A percentile compares a stretch with the other conserved stretches of the same genome.
phyloP scores from a whole-genome alignment of 257 asterid species.

The Primulina eburnea region DNA sequence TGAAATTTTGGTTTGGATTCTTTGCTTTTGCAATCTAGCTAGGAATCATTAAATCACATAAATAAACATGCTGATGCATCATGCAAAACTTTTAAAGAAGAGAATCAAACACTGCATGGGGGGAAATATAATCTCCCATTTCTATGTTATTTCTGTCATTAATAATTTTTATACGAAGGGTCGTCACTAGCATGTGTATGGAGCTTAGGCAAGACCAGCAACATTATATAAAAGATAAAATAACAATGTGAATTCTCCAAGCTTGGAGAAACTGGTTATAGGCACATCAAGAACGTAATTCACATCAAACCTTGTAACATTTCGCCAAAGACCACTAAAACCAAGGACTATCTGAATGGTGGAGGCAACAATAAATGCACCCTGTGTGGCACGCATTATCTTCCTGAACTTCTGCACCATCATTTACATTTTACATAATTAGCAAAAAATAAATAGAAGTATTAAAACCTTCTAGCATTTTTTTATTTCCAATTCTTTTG shows the following conservation, averaged over 20 bases:
- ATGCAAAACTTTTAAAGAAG: not conserved
- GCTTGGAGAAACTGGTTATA: not conserved
- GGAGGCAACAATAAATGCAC: conserved; percentile 79
- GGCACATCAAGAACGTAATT: conserved; percentile 2
- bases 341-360: conserved; percentile 79
- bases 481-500: not conserved
- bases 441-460: not conserved
- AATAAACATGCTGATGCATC: not conserved
- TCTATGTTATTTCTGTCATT: not conserved
- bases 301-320: conserved; percentile 50
- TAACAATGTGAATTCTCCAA: not conserved
- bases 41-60: not conserved
- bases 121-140: not conserved
- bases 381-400: conserved; percentile 86
- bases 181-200: not conserved
- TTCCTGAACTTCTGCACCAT: conserved; percentile 66
- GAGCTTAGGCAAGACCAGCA: not conserved
- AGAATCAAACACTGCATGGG: not conserved
- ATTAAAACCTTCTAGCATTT: conserved; percentile 3
- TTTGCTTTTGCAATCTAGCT: not conserved
- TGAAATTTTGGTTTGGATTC: not conserved
- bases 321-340: conserved; percentile 93
- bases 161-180: not conserved
- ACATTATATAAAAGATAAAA: not conserved
- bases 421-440: conserved; percentile 13